Evolutionary conservation across 75 land plant species (phyloP).

Genomic region (Pinus albicaulis): DNA sequence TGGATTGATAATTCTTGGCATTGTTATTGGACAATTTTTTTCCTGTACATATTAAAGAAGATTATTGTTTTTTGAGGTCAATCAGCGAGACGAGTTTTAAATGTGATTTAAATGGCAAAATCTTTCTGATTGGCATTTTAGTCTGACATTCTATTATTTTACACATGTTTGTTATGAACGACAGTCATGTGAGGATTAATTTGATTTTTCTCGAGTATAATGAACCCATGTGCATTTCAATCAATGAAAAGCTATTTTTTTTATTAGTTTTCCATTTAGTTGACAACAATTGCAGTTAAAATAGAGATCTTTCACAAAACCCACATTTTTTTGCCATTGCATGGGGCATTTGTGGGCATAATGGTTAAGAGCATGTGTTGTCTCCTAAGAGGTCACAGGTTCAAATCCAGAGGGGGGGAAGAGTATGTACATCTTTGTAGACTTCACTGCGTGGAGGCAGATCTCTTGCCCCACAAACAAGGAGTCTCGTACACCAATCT

Average conservation of each 20-base stretch:
- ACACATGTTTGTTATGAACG: not conserved
- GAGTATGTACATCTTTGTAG: no score
- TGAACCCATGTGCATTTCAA: not conserved
- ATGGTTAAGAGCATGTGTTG: no score
- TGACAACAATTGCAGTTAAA: not conserved
- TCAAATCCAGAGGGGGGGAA: no score
- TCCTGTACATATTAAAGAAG: not conserved
- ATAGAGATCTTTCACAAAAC: not conserved
- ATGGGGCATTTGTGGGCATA: no score
- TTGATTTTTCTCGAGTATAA: not conserved
- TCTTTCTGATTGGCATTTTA: not conserved
- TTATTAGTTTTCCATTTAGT: not conserved
- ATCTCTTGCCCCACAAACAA: no score
- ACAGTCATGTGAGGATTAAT: not conserved
- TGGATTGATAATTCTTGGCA: not conserved
- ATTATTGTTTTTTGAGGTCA: no score
- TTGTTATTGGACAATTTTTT: not conserved
- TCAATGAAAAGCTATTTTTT: not conserved
- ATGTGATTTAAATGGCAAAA: not conserved
- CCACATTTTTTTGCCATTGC: not conserved
- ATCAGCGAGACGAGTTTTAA: no score
- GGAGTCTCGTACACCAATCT: no score
- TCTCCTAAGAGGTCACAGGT: no score
- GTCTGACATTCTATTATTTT: constrained; percentile 1
- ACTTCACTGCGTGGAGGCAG: no score